A percentile compares a stretch with the other conserved stretches of the same genome.
Evolutionary conservation across 176 grass and related monocot genomes (phyloP).

Genomic region (Musa troglodytarum): DNA sequence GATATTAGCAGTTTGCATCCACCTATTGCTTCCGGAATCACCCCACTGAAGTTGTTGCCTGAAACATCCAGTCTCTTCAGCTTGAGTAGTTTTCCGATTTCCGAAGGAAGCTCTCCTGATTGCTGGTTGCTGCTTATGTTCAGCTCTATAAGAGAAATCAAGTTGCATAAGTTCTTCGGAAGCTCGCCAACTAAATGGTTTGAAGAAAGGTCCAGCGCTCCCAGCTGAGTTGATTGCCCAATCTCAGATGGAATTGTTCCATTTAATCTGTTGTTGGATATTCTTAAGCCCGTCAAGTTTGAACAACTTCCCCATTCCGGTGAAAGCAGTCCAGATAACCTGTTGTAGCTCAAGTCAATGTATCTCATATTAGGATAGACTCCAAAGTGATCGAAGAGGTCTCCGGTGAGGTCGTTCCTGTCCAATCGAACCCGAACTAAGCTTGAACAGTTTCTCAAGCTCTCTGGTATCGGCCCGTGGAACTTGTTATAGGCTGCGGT

Average conservation of each 20-base stretch:
- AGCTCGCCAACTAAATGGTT: background rate
- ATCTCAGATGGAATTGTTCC: background rate
- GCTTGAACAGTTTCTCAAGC: background rate
- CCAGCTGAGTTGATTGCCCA: background rate
- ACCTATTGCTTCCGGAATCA: too few species aligned
- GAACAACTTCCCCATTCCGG: too few species aligned
- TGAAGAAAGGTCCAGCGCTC: background rate
- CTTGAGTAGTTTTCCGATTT: background rate
- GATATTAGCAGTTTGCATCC: too few species aligned
- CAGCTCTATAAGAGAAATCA: background rate
- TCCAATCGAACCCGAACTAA: background rate
- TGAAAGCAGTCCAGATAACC: too few species aligned
- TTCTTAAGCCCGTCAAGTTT: too few species aligned
- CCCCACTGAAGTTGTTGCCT: too few species aligned
- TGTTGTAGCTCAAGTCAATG: too few species aligned
- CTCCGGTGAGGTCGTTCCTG: background rate
- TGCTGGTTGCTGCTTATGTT: background rate
- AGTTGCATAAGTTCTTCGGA: background rate
- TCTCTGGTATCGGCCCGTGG: too few species aligned
- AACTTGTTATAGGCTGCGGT: too few species aligned
- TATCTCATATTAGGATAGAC: too few species aligned
- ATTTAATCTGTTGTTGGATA: background rate
- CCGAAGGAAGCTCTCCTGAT: background rate
- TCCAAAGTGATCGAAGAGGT: too few species aligned
- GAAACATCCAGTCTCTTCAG: background rate